Base-by-base conservation (phyloP, 1,139 yeast genomes). In the Yamadazyma pseudoaaseri region DNA sequence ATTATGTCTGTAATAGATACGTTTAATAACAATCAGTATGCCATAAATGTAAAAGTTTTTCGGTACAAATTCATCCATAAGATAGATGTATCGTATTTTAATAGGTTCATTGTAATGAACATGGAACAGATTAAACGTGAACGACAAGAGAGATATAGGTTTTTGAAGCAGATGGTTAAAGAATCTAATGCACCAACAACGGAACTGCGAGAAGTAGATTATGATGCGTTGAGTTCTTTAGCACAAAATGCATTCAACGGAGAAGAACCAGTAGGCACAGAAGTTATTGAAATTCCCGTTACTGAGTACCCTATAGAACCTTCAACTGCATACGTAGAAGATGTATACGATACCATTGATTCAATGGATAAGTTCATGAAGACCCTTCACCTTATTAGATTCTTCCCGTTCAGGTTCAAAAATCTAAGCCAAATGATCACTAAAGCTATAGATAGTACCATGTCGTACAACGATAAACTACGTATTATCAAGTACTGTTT, bases 1-100 rank as follows among this genome's bases (percentile, higher is more conserved):
- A 11, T 8, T 9, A 22, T 11, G 12, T 8, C 6, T 9, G 26
- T 8, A 6, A 11, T 8, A 11, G 12, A 11, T 9, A 6, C 6
- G 21, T 18, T 18, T 10, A 33, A 40, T 16, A 31, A 29, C 6
- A 27, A 38, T 11, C 21, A 30, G 7, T 34, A 17, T 4, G 54
- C 37, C 6, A 26, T 52, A 13, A 39, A 42, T 27, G 24, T 35
- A 4, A 41, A 38, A 2, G 43, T 49, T 7, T 54, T 54, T 30
- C 40, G 37, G 16, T 47, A 36, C 35, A 42, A 35, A 31, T 45
- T 52, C 27, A 16, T 38, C 3, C 37, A 39, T 13, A 27, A 41
- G 16, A 27, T 50, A 11, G 35, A 39, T 15, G 24, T 31, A 6
- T 28, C 35, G 8, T 34, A 34, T 28, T 33, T 30, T 20, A 28